Evolutionary conservation across 2,329 filamentous ascomycete species (phyloP), one percentile per base, ranked within the genome.

Genomic region (Reticulascus tulasneorum): DNA sequence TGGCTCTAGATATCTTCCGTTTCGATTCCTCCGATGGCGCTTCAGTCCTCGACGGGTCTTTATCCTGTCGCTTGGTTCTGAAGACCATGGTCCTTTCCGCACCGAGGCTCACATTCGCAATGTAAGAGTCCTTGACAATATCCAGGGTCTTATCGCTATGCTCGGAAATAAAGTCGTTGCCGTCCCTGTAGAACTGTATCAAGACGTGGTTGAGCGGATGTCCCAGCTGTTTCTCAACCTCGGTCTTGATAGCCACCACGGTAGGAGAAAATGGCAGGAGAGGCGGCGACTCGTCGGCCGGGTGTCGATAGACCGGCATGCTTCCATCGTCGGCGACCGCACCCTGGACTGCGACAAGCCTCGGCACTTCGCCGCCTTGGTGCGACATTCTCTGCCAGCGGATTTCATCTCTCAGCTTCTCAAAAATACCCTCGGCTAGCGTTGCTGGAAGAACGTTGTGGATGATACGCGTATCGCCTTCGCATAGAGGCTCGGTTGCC

Each of bases 91-190:
- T 90, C 35, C 93, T 75, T 62, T 94, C 82, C 1, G 91, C 90
- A 2, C 93, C 93, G n/a, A 97, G 74, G 47, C 88, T 95, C 32
- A 95, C 79, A 54, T 97, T 98, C 47, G 90, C 88, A 47, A 98
- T 94, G 41, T 74, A 90, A 17, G 86, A 93, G 5, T 73, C 80
- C 18, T 75, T 78, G 10, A 79, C 81, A 38, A 98, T 93, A 56
- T 98, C 93, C 17, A 98, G 69, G 0, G 91, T 95, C 64, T 98
- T 98, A 58, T 98, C 93, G 24, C 88, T 94, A 55, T 98, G 93
- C 56, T 98, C 93, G 1, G 87, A 93, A 44, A 98, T 98, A 56
- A 88, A 88, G 61, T 98, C 93, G 30, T 78, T 79, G 4, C 91
- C 87, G 48, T 76, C 75, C n/a, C 93, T 86, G 54, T 98, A 98